Conservation (phyloP, 2,329 filamentous ascomycete genomes). For the Xylaria hypoxylon region DNA sequence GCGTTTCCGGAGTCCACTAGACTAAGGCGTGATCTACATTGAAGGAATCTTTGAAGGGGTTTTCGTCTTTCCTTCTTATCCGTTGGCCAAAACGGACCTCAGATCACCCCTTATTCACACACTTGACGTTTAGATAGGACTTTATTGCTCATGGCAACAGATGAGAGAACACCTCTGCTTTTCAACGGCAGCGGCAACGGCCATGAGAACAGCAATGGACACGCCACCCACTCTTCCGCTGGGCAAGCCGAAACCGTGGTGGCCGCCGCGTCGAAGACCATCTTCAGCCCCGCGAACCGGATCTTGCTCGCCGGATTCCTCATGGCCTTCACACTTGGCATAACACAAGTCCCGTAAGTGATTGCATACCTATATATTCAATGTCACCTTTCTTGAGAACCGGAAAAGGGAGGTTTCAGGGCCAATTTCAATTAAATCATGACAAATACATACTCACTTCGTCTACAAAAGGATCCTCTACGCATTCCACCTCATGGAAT, state of each 20-base stretch:
- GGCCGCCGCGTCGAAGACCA: constrained; percentile 24
- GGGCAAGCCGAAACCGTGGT: constrained; percentile 5
- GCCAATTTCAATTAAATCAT: not conserved
- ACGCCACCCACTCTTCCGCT: constrained; percentile 17
- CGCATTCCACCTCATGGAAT: constrained; percentile 78
- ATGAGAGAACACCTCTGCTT: constrained; percentile 43
- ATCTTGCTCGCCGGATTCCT: constrained; percentile 50
- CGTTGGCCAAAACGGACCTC: not conserved
- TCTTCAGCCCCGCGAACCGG: constrained; percentile 48
- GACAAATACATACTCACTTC: not conserved
- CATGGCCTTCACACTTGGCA: constrained; percentile 50
- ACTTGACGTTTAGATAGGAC: not conserved
- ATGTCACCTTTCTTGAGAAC: not conserved
- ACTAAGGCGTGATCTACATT: constrained; percentile 6
- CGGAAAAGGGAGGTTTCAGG: not conserved
- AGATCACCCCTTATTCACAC: not conserved
- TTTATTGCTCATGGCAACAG: constrained; percentile 36
- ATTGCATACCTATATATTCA: not conserved
- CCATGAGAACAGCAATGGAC: constrained; percentile 10
- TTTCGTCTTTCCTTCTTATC: not conserved
- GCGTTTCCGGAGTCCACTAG: not conserved
- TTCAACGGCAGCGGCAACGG: constrained; percentile 15
- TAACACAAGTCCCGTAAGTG: constrained; percentile 50
- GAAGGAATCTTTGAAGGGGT: not conserved
- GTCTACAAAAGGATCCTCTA: constrained; percentile 62